These are phyloP conservation scores for Xylariales sp. DNA, from an alignment of 2,329 filamentous ascomycete genomes.

Conservation along the genomic window DNA sequence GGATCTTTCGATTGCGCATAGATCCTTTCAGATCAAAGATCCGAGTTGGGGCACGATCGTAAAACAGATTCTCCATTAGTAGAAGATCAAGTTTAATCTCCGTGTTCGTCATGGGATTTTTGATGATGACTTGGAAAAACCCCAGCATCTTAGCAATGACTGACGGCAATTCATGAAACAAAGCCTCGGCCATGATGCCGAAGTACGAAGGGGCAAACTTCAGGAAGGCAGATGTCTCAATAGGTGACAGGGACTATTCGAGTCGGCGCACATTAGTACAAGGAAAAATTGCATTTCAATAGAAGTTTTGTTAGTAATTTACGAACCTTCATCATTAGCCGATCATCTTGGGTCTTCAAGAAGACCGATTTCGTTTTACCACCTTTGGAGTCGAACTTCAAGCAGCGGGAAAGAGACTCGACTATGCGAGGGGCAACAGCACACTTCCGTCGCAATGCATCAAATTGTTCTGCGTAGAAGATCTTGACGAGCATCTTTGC, in stretches of 20 bases:
- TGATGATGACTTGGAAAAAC: conserved; percentile 96
- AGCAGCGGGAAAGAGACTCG: conserved; percentile 88
- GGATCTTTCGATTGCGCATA: conserved; percentile 97
- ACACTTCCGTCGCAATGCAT: conserved; percentile 88
- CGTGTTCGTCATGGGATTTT: conserved; percentile 84
- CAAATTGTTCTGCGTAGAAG: conserved; percentile 97
- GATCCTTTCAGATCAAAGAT: conserved; percentile 96
- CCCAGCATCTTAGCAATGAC: conserved; percentile 99
- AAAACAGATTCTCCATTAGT: conserved; percentile 97
- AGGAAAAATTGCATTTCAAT: conserved; percentile 46
- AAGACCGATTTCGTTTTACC: conserved; percentile 98
- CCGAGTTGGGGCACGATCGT: conserved; percentile 83
- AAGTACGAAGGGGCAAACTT: conserved; percentile 97
- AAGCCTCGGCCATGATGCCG: conserved; percentile 89
- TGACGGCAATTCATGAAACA: conserved; percentile 92
- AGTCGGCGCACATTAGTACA: conserved; percentile 34
- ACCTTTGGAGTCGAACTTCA: conserved; percentile 97
- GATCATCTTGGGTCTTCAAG: conserved; percentile 91
- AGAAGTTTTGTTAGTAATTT: no score
- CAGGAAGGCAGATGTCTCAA: conserved; percentile 91
- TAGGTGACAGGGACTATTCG: conserved; percentile 71
- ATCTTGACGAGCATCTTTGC: conserved; percentile 97
- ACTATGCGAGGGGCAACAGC: conserved; percentile 91
- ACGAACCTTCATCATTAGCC: conserved; percentile 75
- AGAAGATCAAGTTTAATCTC: conserved; percentile 94